These are phyloP conservation scores for Hortiboletus campestris DNA, from an alignment of 768 basidiomycete genomes.

Conservation along the genomic window DNA sequence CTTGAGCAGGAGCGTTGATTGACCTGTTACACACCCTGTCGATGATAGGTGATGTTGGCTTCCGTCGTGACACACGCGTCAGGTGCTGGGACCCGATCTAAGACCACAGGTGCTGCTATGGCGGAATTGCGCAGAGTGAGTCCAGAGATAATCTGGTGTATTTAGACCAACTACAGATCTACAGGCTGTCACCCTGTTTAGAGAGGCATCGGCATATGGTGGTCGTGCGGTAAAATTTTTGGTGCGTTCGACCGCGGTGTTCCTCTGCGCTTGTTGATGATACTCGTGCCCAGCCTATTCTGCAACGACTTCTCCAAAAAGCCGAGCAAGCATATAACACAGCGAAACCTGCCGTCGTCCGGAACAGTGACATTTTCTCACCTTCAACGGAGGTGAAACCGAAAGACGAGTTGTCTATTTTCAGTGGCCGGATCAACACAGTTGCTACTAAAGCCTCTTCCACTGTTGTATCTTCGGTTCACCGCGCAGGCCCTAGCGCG, in stretches of 20 bases:
- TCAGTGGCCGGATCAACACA: slow-evolving; percentile 72
- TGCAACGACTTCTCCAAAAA: slow-evolving; percentile 58
- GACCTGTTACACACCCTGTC: not conserved
- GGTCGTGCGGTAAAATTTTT: slow-evolving; percentile 71
- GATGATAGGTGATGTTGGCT: slow-evolving; percentile 64
- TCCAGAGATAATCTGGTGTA: not conserved
- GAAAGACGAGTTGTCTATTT: slow-evolving; percentile 73
- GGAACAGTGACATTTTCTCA: slow-evolving; percentile 56
- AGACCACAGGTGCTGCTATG: slow-evolving; percentile 69
- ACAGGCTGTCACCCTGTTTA: slow-evolving; percentile 61
- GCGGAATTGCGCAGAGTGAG: slow-evolving; percentile 50
- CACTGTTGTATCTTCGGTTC: slow-evolving; percentile 17
- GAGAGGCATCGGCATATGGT: slow-evolving; percentile 57
- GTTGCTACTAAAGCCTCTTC: slow-evolving; percentile 46
- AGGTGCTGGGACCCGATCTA: slow-evolving; percentile 44
- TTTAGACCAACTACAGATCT: not conserved
- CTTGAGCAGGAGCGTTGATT: not conserved
- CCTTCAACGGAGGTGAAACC: slow-evolving; percentile 43
- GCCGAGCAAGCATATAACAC: slow-evolving; percentile 53
- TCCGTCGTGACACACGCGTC: slow-evolving; percentile 73
- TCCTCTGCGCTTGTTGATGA: slow-evolving; percentile 2
- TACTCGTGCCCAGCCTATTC: slow-evolving; percentile 51
- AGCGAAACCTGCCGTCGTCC: slow-evolving; percentile 44
- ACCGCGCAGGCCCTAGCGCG: not conserved
- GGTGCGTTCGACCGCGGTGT: slow-evolving; percentile 36